phyloP scores from a whole-genome alignment of 2,329 filamentous ascomycete genomes.

The Geosmithia flava region DNA sequence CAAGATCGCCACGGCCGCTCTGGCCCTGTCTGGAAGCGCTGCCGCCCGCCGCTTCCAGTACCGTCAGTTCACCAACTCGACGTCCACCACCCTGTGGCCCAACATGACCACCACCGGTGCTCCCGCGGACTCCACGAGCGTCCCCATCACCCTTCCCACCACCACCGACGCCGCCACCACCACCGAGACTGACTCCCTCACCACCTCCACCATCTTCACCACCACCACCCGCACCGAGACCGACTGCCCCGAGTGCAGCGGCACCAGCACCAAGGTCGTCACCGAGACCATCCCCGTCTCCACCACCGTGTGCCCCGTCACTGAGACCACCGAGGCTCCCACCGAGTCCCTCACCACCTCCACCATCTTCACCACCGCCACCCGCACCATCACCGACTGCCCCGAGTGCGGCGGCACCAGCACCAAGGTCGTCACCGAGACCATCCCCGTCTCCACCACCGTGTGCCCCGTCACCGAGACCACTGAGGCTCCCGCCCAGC shows the following conservation, averaged over 20 bases:
- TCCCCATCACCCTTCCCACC: conserved; percentile 2
- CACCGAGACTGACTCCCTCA: conserved; percentile 16
- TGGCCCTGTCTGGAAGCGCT: conserved; percentile 3
- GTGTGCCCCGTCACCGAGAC: conserved; percentile 14
- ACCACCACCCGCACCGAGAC: conserved; percentile 45
- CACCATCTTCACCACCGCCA: background rate
- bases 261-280: conserved; percentile 1
- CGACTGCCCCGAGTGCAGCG: conserved; percentile 44
- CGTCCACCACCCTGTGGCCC: conserved; percentile 1
- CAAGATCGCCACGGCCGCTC: conserved; percentile 2
- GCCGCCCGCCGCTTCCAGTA: conserved; percentile 1
- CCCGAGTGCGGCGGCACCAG: conserved; percentile 32
- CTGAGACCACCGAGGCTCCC: conserved; percentile 1
- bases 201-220: conserved; percentile 32
- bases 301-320: conserved; percentile 19
- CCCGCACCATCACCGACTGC: conserved; percentile 11
- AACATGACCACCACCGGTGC: background rate
- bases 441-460: conserved; percentile 17
- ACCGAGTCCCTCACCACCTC: conserved; percentile 10
- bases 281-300: conserved; percentile 14
- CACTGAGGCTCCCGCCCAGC: background rate
- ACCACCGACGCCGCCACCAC: conserved; percentile 28
- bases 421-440: conserved; percentile 6
- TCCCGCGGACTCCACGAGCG: conserved; percentile 10
- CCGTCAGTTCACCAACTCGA: conserved; percentile 2